These are phyloP conservation scores for Eurotiales sp. DNA, from an alignment of 2,329 filamentous ascomycete species.

Conservation along the genomic window DNA sequence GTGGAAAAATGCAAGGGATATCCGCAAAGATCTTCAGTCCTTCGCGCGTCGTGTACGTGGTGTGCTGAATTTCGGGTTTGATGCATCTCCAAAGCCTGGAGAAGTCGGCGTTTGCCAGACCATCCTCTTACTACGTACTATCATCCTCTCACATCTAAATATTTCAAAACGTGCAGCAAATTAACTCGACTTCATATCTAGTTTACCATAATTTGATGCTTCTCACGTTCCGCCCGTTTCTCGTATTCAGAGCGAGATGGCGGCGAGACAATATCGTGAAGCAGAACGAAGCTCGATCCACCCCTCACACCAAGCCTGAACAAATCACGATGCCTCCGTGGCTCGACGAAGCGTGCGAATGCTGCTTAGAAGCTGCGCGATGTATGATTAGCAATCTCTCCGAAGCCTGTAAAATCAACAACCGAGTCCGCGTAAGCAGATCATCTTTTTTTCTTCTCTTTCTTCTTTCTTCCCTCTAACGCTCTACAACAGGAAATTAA, in stretches of 20 bases:
- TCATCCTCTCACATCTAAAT: background rate
- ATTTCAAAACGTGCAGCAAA: background rate
- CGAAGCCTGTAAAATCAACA: conserved; percentile 39
- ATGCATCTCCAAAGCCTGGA: conserved; percentile 34
- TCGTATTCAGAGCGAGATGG: conserved; percentile 43
- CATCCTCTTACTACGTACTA: conserved; percentile 39
- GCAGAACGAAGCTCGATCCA: conserved; percentile 17
- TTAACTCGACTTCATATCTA: conserved; percentile 17
- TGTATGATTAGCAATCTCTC: conserved; percentile 40
- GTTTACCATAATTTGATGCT: conserved; percentile 45
- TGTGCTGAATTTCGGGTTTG: conserved; percentile 31
- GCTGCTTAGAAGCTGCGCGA: conserved; percentile 40
- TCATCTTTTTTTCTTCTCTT: background rate
- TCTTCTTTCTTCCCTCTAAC: conserved; percentile 1
- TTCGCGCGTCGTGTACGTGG: conserved; percentile 26
- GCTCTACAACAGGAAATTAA: conserved; percentile 35
- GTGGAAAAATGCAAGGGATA: conserved; percentile 34
- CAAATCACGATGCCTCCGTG: conserved; percentile 30
- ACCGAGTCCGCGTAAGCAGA: conserved; percentile 38
- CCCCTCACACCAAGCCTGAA: conserved; percentile 18
- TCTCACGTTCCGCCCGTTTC: conserved; percentile 43
- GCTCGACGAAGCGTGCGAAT: conserved; percentile 44
- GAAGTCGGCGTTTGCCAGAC: conserved; percentile 40
- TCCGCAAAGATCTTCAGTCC: conserved; percentile 27
- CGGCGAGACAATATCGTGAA: conserved; percentile 26